phyloP scores from a whole-genome alignment of 2,329 filamentous ascomycete species.

The Nothomitra cinnamomea region DNA sequence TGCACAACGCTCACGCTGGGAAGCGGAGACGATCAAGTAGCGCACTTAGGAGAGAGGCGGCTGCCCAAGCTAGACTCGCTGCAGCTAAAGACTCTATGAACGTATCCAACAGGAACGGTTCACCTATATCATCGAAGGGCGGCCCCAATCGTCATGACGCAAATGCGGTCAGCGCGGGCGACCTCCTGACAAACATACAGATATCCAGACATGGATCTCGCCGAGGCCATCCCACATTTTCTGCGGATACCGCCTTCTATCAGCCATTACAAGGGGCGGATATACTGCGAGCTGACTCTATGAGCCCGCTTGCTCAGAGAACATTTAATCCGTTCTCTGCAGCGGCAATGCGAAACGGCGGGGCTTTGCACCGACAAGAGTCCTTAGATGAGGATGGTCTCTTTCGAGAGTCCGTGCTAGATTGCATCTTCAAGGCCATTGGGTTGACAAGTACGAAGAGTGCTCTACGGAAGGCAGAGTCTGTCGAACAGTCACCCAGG shows the following conservation, averaged over 20 bases:
- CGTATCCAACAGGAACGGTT: conserved; percentile 4
- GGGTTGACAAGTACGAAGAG: conserved; percentile 57
- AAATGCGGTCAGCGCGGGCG: conserved; percentile 48
- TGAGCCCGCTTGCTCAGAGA: conserved; percentile 28
- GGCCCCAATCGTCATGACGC: conserved; percentile 20
- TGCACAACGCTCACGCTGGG: conserved; percentile 61
- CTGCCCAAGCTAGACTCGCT: conserved; percentile 45
- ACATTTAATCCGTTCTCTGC: conserved; percentile 35
- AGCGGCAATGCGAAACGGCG: conserved; percentile 23
- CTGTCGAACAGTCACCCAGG: conserved; percentile 70
- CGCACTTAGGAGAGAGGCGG: conserved; percentile 61
- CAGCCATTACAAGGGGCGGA: conserved; percentile 28
- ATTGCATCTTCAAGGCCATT: conserved; percentile 91
- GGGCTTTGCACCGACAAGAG: conserved; percentile 53
- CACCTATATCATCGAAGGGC: conserved; percentile 17
- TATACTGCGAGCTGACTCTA: conserved; percentile 10
- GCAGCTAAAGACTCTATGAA: conserved; percentile 24
- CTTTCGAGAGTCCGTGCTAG: conserved; percentile 77
- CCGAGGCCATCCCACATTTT: conserved; percentile 19
- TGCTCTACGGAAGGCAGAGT: conserved; percentile 48
- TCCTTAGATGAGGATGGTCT: conserved; percentile 74
- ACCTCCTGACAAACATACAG: conserved; percentile 65
- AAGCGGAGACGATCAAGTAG: conserved; percentile 56
- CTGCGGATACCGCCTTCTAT: conserved; percentile 21
- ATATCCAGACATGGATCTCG: conserved; percentile 43